Conservation (phyloP, 2,329 filamentous ascomycete species). For the Colletotrichum horii region DNA sequence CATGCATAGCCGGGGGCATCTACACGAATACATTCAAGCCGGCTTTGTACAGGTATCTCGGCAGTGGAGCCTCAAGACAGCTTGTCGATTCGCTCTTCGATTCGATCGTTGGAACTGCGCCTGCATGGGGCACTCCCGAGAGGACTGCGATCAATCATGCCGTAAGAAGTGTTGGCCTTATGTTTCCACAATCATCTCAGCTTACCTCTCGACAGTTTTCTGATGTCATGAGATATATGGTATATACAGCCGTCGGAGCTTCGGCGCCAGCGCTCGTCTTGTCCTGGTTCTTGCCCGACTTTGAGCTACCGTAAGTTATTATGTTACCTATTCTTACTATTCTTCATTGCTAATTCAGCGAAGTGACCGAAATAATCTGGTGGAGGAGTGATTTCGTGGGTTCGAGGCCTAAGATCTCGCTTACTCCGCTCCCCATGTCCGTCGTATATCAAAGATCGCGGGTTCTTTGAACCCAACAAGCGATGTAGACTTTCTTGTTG, state of each 20-base stretch:
- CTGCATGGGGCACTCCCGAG: constrained; percentile 8
- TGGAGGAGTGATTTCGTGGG: neutral
- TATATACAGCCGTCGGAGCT: constrained; percentile 2
- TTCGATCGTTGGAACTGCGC: constrained; percentile 2
- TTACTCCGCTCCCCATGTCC: neutral
- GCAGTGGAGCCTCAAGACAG: neutral
- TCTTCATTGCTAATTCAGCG: neutral
- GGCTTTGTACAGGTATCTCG: neutral
- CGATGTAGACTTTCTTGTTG: neutral
- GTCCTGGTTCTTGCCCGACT: constrained; percentile 3
- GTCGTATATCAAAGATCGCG: neutral
- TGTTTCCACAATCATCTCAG: too few species aligned
- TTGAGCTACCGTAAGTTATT: neutral
- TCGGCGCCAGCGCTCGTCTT: constrained; percentile 3
- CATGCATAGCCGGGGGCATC: constrained; percentile 33
- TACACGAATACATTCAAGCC: constrained; percentile 36
- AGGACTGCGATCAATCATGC: constrained; percentile 4
- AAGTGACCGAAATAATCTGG: constrained; percentile 5
- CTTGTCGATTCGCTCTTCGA: constrained; percentile 8
- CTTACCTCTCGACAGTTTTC: neutral
- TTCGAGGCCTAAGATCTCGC: neutral
- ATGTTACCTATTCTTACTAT: neutral
- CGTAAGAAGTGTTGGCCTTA: neutral
- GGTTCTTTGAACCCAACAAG: neutral
- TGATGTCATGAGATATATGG: constrained; percentile 10